These are phyloP conservation scores for Monilinia fructigena DNA, from an alignment of 2,329 filamentous ascomycete genomes.

Conservation along the genomic window DNA sequence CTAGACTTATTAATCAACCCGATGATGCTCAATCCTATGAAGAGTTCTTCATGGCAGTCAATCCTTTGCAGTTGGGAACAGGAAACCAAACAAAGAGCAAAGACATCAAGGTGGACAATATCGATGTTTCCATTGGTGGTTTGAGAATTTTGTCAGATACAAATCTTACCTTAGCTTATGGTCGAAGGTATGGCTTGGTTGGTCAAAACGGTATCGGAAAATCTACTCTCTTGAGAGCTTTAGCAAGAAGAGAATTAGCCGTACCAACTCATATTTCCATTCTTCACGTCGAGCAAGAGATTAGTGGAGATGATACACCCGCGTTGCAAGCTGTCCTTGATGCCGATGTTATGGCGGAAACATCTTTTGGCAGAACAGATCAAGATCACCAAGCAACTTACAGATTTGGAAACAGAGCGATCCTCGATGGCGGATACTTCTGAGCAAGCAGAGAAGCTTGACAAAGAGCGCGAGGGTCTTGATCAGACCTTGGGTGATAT, in stretches of 20 bases:
- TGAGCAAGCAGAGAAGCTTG: slow-evolving; percentile 78
- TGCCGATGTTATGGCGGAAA: slow-evolving; percentile 98
- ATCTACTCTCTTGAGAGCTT: slow-evolving; percentile 87
- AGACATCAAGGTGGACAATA: slow-evolving; percentile 96
- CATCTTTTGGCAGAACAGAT: slow-evolving; percentile 86
- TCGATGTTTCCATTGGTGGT: slow-evolving; percentile 90
- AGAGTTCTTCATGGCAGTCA: slow-evolving; percentile 99
- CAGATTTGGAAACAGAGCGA: slow-evolving; percentile 74
- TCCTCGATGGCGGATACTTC: slow-evolving; percentile 86
- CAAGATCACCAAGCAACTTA: slow-evolving; percentile 75
- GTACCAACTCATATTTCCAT: slow-evolving; percentile 98
- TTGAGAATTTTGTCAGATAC: slow-evolving; percentile 88
- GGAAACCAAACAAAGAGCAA: slow-evolving; percentile 82
- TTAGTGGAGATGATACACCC: slow-evolving; percentile 91
- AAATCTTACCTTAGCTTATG: slow-evolving; percentile 84
- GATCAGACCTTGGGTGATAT: slow-evolving; percentile 90
- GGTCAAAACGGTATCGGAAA: slow-evolving; percentile 99
- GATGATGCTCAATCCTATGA: slow-evolving; percentile 90
- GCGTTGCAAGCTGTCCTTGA: slow-evolving; percentile 94
- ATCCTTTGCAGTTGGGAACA: slow-evolving; percentile 83
- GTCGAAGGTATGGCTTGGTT: slow-evolving; percentile 92
- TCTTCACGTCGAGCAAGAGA: slow-evolving; percentile 98
- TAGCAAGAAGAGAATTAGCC: slow-evolving; percentile 88
- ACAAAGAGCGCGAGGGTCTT: slow-evolving; percentile 83
- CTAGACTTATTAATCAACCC: slow-evolving; percentile 78